A percentile compares a stretch with the other conserved stretches of the same genome.
Evolutionary conservation across 2,329 filamentous ascomycete genomes (phyloP).

Genomic region (Zymoseptoria ardabiliae): DNA sequence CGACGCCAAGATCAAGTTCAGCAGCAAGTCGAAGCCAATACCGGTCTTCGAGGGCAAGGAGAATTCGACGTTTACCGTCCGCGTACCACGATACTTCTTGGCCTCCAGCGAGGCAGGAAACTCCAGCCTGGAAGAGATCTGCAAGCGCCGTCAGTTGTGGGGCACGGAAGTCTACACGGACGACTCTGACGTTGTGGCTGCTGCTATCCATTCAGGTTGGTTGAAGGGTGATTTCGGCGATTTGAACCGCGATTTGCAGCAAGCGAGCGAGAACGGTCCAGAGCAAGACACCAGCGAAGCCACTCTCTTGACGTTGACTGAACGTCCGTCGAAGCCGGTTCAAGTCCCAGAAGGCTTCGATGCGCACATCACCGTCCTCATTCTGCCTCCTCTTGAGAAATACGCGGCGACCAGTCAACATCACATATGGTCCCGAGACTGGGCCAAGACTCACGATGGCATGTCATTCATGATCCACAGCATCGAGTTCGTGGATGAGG

Average conservation of each 20-base stretch:
- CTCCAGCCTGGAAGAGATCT: constrained; percentile 71
- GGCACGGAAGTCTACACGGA: constrained; percentile 93
- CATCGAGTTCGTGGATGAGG: constrained; percentile 80
- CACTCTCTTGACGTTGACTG: constrained; percentile 10
- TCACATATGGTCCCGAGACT: constrained; percentile 75
- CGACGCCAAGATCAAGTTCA: constrained; percentile 51
- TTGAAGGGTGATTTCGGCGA: constrained; percentile 82
- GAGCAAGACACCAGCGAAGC: constrained; percentile 29
- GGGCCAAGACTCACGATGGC: constrained; percentile 71
- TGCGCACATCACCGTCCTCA: constrained; percentile 76
- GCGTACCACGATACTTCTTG: constrained; percentile 74
- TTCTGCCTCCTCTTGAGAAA: constrained; percentile 69
- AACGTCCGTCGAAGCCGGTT: constrained; percentile 50
- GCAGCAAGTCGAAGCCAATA: constrained; percentile 60
- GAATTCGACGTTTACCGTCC: constrained; percentile 85
- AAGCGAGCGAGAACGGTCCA: constrained; percentile 28
- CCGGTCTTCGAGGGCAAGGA: constrained; percentile 71
- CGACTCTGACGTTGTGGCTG: constrained; percentile 86
- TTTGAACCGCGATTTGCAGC: constrained; percentile 25
- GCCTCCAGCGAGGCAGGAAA: constrained; percentile 8
- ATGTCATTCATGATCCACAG: constrained; percentile 80
- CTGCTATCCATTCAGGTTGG: constrained; percentile 89
- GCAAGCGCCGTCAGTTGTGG: constrained; percentile 73
- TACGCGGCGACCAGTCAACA: constrained; percentile 71
- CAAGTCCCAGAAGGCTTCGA: constrained; percentile 62